Conservation (phyloP, 2,329 filamentous ascomycete genomes). For the Trichoderma sp. region DNA sequence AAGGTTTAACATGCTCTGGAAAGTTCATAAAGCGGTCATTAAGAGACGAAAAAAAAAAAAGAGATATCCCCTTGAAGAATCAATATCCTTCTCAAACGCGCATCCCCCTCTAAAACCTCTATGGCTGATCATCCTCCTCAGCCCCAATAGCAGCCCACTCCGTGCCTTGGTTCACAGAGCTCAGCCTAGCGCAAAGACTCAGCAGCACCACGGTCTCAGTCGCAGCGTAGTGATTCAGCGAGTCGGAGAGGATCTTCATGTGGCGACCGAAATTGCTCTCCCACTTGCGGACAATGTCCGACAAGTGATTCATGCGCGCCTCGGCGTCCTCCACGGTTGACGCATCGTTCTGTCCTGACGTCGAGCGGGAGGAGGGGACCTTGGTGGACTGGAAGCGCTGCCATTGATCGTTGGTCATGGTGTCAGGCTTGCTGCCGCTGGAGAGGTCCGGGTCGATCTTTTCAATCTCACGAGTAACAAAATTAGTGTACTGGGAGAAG, state of each 20-base stretch:
- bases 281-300: slow-evolving; percentile 85
- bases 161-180: slow-evolving; percentile 75
- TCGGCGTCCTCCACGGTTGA: slow-evolving; percentile 39
- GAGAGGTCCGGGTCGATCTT: slow-evolving; percentile 78
- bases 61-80: too few species aligned
- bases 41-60: neutral
- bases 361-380: slow-evolving; percentile 34
- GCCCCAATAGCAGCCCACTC: slow-evolving; percentile 58
- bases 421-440: slow-evolving; percentile 54
- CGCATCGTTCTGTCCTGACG: slow-evolving; percentile 30
- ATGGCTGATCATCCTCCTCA: slow-evolving; percentile 49
- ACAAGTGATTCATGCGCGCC: slow-evolving; percentile 67
- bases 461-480: slow-evolving; percentile 79
- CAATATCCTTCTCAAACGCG: neutral
- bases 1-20: neutral
- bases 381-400: slow-evolving; percentile 51
- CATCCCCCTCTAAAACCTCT: neutral
- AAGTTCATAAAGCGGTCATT: neutral
- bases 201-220: slow-evolving; percentile 94
- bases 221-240: slow-evolving; percentile 93
- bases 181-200: slow-evolving; percentile 79
- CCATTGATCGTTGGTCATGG: slow-evolving; percentile 62
- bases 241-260: slow-evolving; percentile 89
- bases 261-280: slow-evolving; percentile 91
- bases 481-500: slow-evolving; percentile 87